Evolutionary conservation across 2,329 filamentous ascomycete genomes (phyloP), one percentile per base, ranked within the genome.

Genomic region (Aspergillus pseudoterreus): DNA sequence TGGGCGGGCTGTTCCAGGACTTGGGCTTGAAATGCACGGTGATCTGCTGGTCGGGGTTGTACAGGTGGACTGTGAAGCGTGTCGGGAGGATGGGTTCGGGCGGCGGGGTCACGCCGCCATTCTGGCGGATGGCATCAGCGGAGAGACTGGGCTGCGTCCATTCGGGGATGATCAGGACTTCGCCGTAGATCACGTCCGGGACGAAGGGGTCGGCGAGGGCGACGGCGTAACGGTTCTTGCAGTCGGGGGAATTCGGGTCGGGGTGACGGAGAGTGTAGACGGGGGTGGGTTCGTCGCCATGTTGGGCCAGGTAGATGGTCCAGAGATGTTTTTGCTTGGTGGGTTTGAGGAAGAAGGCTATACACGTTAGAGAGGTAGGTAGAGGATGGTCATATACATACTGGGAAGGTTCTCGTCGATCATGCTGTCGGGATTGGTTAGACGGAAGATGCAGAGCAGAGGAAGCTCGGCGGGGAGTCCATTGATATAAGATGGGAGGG

Each of bases 391-490:
- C 43, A 32, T 22, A 48, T 39, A 60, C 63, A 60, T 64, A 82
- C 80, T 90, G 50, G 92, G 92, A n/a, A 96, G 83, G 71, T 92
- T 95, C 70, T 95, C 90, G 84, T 96, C 91, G 63, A 95, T 82
- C 91, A 96, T 96, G 15, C 61, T 70, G 45, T n/a, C 6, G 35
- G 33, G 33, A 12, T n/a, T 3, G 35, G 6, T 15, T n/a, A 38
- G n/a, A 35, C 3, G 35, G 35, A 38, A n/a, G 4, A 38, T 17
- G 27, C 14, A n/a, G 27, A 17, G 27, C 22, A 6, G 6, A 21
- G 27, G 19, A 54, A 45, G 35, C 32, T 43, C 12, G 19, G 41
- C 27, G 30, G 15, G 19, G 39, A 17, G 44, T 38, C 27, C 27
- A 30, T 30, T 30, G 27, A 30, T 30, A 9, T 30, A 22, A 6